Conservation (phyloP, 257 asterid genomes). For the Vinca minor region DNA sequence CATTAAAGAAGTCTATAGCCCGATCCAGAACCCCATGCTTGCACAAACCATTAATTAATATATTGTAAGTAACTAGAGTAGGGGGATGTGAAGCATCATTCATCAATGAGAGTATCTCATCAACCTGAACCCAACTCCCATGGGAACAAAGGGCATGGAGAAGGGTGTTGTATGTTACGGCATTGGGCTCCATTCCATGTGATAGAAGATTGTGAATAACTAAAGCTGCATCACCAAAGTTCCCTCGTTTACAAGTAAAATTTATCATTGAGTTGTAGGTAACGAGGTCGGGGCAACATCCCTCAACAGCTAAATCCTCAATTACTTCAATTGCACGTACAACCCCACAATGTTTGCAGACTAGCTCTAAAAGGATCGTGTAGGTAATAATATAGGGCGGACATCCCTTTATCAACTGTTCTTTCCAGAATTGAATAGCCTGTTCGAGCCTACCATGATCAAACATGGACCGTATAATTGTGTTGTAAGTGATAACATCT, state of each 20-base stretch:
- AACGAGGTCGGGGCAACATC: constrained; percentile 76
- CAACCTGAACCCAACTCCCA: constrained; percentile 59
- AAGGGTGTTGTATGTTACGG: constrained; percentile 66
- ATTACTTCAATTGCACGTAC: constrained; percentile 53
- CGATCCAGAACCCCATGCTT: constrained; percentile 63
- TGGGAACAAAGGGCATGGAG: constrained; percentile 59
- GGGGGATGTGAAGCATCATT: constrained; percentile 51
- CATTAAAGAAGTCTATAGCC: constrained; percentile 52
- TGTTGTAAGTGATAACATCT: constrained; percentile 67
- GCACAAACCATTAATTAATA: constrained; percentile 66
- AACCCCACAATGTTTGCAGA: constrained; percentile 52
- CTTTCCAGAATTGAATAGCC: constrained; percentile 72
- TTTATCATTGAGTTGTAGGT: constrained; percentile 68
- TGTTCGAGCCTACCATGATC: constrained; percentile 48
- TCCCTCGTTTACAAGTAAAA: constrained; percentile 55
- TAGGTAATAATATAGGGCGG: constrained; percentile 66
- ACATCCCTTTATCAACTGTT: constrained; percentile 68
- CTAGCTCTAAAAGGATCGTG: constrained; percentile 60
- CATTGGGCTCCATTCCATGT: constrained; percentile 61
- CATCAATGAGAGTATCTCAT: constrained; percentile 55
- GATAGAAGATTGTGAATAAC: constrained; percentile 45
- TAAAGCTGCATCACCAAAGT: constrained; percentile 40
- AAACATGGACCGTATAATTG: constrained; percentile 61
- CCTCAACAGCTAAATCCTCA: constrained; percentile 76
- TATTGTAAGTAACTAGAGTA: constrained; percentile 59